phyloP scores from a whole-genome alignment of 805 yeast species.

The Saccharomycopsis sp. region DNA sequence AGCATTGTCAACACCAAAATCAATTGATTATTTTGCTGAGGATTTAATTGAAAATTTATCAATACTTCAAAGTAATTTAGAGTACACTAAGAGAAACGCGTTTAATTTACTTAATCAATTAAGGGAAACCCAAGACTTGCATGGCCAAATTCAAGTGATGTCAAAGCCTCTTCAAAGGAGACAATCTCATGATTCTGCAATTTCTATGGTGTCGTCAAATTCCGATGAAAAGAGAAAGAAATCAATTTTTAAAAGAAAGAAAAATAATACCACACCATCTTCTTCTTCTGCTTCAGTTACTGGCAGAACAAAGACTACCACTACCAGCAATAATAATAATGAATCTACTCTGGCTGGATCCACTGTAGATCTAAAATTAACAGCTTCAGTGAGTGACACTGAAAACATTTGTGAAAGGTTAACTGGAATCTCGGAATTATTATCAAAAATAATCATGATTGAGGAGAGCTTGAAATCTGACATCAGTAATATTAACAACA shows the following conservation, averaged over 20 bases:
- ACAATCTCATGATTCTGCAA: background rate
- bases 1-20: background rate
- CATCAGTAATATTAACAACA: background rate
- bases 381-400: background rate
- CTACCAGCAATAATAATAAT: background rate
- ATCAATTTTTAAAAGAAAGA: background rate
- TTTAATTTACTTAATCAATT: constrained; percentile 6
- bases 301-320: background rate
- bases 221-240: background rate
- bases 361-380: background rate
- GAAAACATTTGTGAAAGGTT: background rate
- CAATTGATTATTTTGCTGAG: background rate
- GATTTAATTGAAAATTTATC: constrained; percentile 2
- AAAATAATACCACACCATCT: background rate
- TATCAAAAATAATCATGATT: background rate
- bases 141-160: background rate
- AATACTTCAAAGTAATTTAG: constrained; percentile 13
- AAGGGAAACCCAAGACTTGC: constrained; percentile 8
- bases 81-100: constrained; percentile 8
- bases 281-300: too few species aligned
- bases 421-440: background rate
- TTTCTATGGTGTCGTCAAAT: background rate
- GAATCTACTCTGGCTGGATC: too few species aligned
- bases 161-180: background rate
- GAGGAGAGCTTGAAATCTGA: background rate